Percentiles rank a stretch among this genome's conserved stretches.
Evolutionary conservation across 2,329 filamentous ascomycete species (phyloP).

Genomic region (Fonsecaea erecta): DNA sequence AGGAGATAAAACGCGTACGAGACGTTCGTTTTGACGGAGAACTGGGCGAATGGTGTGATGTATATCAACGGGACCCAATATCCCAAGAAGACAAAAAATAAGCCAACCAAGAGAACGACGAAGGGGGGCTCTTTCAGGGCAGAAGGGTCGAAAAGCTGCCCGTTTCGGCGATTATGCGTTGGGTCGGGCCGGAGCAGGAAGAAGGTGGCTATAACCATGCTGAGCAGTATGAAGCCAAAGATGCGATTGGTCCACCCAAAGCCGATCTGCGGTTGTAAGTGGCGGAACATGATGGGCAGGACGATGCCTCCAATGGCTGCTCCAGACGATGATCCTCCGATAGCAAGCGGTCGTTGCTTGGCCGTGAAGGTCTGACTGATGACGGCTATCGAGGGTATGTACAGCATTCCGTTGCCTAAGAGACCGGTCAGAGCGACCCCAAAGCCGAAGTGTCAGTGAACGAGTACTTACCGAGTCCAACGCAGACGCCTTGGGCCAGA

Average conservation of each 20-base stretch:
- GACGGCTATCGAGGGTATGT: slow-evolving; percentile 52
- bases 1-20: slow-evolving; percentile 18
- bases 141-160: slow-evolving; percentile 17
- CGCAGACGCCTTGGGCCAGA: slow-evolving; percentile 59
- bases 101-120: slow-evolving; percentile 9
- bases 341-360: slow-evolving; percentile 34
- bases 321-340: slow-evolving; percentile 30
- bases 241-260: slow-evolving; percentile 57
- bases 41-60: slow-evolving; percentile 14
- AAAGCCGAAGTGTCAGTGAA: slow-evolving; percentile 41
- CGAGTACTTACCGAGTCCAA: slow-evolving; percentile 55
- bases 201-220: slow-evolving; percentile 12
- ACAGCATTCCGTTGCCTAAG: slow-evolving; percentile 52
- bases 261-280: slow-evolving; percentile 55
- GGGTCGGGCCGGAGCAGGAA: slow-evolving; percentile 17
- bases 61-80: slow-evolving; percentile 18
- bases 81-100: slow-evolving; percentile 18
- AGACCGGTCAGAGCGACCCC: neutral
- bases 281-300: slow-evolving; percentile 49
- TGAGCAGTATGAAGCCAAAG: slow-evolving; percentile 22
- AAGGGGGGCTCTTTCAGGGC: slow-evolving; percentile 14
- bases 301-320: slow-evolving; percentile 26
- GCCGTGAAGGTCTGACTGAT: slow-evolving; percentile 59
- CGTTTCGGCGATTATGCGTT: slow-evolving; percentile 2
- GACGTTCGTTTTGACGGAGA: slow-evolving; percentile 17